A percentile compares a stretch with the other conserved stretches of the same genome.
Evolutionary conservation across 768 basidiomycete species (phyloP).

Genomic region (Macrolepiota fuliginosa): DNA sequence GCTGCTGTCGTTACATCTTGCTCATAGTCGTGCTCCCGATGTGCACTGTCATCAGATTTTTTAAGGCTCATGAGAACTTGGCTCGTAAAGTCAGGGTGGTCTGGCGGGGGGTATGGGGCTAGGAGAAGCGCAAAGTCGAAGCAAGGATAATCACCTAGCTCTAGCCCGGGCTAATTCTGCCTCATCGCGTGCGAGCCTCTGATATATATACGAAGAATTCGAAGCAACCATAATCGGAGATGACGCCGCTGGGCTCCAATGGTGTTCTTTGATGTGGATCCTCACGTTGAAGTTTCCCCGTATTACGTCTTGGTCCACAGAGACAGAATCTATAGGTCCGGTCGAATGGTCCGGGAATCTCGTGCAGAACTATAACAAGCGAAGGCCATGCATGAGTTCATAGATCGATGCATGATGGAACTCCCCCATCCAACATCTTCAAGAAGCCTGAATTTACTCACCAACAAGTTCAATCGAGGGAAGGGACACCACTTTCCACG

Average conservation of each 20-base stretch:
- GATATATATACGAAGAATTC: conserved; percentile 10
- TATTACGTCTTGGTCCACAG: not conserved
- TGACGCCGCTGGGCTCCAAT: conserved; percentile 6
- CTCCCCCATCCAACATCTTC: not conserved
- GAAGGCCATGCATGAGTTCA: not conserved
- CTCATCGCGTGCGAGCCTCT: conserved; percentile 6
- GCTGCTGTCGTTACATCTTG: not conserved
- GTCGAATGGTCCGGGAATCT: not conserved
- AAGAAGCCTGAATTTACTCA: not conserved
- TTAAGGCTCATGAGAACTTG: conserved; percentile 7
- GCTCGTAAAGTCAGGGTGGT: not conserved
- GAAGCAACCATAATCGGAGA: conserved; percentile 6
- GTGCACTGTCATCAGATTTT: conserved; percentile 4
- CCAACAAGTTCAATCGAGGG: not conserved
- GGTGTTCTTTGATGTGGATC: not conserved
- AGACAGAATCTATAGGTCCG: not conserved
- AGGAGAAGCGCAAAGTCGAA: not conserved
- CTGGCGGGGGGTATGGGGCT: not conserved
- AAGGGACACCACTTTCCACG: not conserved
- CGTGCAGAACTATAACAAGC: not conserved
- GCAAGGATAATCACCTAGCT: conserved; percentile 5
- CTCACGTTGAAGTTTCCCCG: not conserved
- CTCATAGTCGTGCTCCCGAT: not conserved
- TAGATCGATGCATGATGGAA: not conserved
- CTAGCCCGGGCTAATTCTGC: conserved; percentile 2